Percentiles rank a stretch among this genome's conserved stretches.
Conservation (phyloP, 2,329 filamentous ascomycete genomes). For the Colletotrichum agaves region DNA sequence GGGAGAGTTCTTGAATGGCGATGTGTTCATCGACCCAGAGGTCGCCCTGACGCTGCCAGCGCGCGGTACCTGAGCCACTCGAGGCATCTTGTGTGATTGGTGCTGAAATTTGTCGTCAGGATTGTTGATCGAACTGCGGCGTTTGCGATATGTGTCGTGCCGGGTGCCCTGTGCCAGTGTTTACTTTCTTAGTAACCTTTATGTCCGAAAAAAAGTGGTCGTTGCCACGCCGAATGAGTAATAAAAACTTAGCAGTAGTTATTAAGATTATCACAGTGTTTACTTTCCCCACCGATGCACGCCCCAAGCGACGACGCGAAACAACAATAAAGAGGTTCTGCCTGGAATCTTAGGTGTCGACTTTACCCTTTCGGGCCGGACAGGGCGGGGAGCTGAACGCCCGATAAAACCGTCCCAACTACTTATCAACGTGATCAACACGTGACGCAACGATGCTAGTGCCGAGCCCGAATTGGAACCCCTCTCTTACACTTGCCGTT, state of each 20-base stretch:
- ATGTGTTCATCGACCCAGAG: slow-evolving; percentile 58
- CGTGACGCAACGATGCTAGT: slow-evolving; percentile 9
- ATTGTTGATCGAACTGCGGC: slow-evolving; percentile 13
- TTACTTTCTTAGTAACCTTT: too few species aligned
- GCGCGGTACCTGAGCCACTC: slow-evolving; percentile 66
- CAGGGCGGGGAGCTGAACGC: slow-evolving; percentile 9
- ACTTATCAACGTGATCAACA: slow-evolving; percentile 1
- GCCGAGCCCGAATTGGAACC: slow-evolving; percentile 11
- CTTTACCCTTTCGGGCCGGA: slow-evolving; percentile 1
- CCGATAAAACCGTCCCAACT: slow-evolving; percentile 5
- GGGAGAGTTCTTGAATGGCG: slow-evolving; percentile 67
- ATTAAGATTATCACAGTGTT: too few species aligned
- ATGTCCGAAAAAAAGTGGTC: too few species aligned
- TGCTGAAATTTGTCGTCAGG: slow-evolving; percentile 39
- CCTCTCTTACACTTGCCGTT: slow-evolving; percentile 36
- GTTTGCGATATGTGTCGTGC: slow-evolving; percentile 13
- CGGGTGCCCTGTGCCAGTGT: slow-evolving; percentile 19
- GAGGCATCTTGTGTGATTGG: slow-evolving; percentile 60
- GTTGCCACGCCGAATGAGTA: too few species aligned
- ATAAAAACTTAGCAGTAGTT: too few species aligned
- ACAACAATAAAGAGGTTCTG: slow-evolving; percentile 25
- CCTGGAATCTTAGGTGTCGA: slow-evolving; percentile 26
- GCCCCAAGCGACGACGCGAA: slow-evolving; percentile 32
- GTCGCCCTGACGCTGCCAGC: slow-evolving; percentile 58
- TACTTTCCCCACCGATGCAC: slow-evolving; percentile 36